Evolutionary conservation across 1,139 yeast species (phyloP).

Genomic region (Hemisphaericaspora subhashii): DNA sequence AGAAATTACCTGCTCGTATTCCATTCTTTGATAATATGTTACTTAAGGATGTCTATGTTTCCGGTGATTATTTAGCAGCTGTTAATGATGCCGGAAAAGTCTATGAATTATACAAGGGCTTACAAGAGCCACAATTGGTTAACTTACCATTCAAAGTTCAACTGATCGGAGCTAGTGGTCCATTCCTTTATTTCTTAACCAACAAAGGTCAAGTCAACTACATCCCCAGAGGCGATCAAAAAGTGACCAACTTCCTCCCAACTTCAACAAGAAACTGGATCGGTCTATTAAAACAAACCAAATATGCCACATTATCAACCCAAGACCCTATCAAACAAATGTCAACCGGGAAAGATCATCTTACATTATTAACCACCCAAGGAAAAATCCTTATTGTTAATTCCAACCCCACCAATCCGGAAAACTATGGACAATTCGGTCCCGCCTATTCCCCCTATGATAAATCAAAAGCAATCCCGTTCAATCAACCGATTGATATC

Average conservation of each 20-base stretch:
- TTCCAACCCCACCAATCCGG: conserved; percentile 45
- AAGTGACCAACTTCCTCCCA: conserved; percentile 17
- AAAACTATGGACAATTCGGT: conserved; percentile 79
- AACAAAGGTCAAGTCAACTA: conserved; percentile 53
- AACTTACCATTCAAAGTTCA: conserved; percentile 42
- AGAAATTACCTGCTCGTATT: conserved; percentile 59
- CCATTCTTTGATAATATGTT: conserved; percentile 61
- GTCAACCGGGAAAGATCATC: conserved; percentile 64
- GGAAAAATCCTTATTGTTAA: conserved; percentile 68
- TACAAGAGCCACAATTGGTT: conserved; percentile 23
- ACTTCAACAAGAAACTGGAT: conserved; percentile 23
- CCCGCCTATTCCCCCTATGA: conserved; percentile 69
- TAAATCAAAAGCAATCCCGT: conserved; percentile 20
- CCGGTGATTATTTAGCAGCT: conserved; percentile 52
- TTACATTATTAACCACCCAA: conserved; percentile 57
- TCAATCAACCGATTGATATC: conserved; percentile 33
- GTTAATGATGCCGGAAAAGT: conserved; percentile 74
- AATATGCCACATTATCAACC: conserved; percentile 22
- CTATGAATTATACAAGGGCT: conserved; percentile 61
- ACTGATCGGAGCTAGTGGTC: conserved; percentile 15
- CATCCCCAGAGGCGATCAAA: conserved; percentile 39
- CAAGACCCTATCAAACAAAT: conserved; percentile 49
- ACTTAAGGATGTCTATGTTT: conserved; percentile 58
- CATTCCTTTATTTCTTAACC: conserved; percentile 58
- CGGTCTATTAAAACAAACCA: conserved; percentile 19